These are phyloP conservation scores for Allantophomopsis cytisporea DNA, from an alignment of 2,329 filamentous ascomycete species.

Conservation along the genomic window DNA sequence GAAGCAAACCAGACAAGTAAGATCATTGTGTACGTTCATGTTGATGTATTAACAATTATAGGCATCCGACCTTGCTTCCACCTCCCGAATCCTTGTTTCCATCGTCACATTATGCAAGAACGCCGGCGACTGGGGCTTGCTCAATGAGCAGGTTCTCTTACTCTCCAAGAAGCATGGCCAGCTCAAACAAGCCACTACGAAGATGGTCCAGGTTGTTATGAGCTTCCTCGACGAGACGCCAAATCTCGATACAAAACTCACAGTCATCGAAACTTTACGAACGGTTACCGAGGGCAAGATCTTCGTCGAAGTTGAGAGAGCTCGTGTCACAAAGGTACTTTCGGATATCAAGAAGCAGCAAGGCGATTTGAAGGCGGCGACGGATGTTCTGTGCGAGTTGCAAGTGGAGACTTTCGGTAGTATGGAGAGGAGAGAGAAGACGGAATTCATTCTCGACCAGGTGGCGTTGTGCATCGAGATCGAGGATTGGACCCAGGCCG, in stretches of 20 bases:
- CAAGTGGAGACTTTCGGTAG: slow-evolving; percentile 99
- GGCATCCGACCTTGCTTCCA: slow-evolving; percentile 93
- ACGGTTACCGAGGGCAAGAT: slow-evolving; percentile 99
- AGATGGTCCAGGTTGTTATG: slow-evolving; percentile 98
- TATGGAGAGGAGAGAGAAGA: slow-evolving; percentile 95
- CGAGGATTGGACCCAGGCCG: slow-evolving; percentile 90
- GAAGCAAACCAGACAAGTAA: slow-evolving; percentile 93
- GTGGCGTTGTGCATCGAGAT: slow-evolving; percentile 90
- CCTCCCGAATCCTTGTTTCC: slow-evolving; percentile 72
- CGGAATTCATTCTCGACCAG: slow-evolving; percentile 94
- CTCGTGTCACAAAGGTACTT: slow-evolving; percentile 84
- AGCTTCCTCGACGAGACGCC: slow-evolving; percentile 79
- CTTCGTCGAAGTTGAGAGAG: slow-evolving; percentile 96
- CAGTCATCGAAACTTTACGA: slow-evolving; percentile 85
- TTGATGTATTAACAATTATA: slow-evolving; percentile 23
- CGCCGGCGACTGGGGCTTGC: slow-evolving; percentile 79
- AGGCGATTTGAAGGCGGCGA: slow-evolving; percentile 79
- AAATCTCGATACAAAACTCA: slow-evolving; percentile 74
- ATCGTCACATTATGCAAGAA: slow-evolving; percentile 94
- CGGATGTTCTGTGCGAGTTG: slow-evolving; percentile 89
- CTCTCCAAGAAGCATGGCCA: slow-evolving; percentile 99
- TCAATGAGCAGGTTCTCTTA: slow-evolving; percentile 92
- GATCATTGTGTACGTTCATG: slow-evolving; percentile 7
- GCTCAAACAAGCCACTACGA: slow-evolving; percentile 96
- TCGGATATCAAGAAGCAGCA: slow-evolving; percentile 97